These are phyloP conservation scores for Lolium rigidum DNA, from an alignment of 176 grass and related monocot genomes.

Conservation along the genomic window DNA sequence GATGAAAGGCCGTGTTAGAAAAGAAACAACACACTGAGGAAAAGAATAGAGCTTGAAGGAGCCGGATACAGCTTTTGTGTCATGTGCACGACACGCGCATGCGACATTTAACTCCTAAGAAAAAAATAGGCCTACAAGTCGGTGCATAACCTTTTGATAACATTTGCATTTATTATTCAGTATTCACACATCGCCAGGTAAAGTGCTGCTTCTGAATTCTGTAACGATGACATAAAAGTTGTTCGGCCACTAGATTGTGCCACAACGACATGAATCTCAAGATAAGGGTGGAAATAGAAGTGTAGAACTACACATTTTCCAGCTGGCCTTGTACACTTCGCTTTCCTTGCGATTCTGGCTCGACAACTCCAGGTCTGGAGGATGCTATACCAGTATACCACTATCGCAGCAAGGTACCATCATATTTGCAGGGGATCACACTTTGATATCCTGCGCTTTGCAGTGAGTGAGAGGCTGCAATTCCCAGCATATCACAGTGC, in stretches of 20 bases:
- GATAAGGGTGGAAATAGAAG: conserved; percentile 7
- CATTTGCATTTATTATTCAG: no score
- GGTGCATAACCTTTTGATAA: no score
- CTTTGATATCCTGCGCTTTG: background rate
- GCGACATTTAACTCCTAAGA: no score
- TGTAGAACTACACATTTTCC: conserved; percentile 24
- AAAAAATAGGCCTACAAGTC: no score
- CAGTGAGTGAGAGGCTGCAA: conserved; percentile 16
- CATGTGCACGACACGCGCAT: no score
- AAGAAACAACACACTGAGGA: no score
- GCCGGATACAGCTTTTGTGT: no score
- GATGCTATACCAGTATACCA: background rate
- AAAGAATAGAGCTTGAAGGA: no score
- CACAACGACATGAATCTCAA: background rate
- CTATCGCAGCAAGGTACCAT: background rate
- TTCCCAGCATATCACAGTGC: conserved; percentile 2
- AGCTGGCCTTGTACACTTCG: conserved; percentile 6
- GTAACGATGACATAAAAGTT: background rate
- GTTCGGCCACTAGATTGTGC: background rate
- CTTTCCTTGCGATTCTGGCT: background rate
- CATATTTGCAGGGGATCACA: background rate
- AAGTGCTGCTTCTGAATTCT: background rate
- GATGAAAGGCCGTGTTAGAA: no score
- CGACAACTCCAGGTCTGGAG: background rate
- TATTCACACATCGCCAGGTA: background rate